Evolutionary conservation across 2,329 filamentous ascomycete species (phyloP).

Genomic region (Nigrograna mackinnonii): DNA sequence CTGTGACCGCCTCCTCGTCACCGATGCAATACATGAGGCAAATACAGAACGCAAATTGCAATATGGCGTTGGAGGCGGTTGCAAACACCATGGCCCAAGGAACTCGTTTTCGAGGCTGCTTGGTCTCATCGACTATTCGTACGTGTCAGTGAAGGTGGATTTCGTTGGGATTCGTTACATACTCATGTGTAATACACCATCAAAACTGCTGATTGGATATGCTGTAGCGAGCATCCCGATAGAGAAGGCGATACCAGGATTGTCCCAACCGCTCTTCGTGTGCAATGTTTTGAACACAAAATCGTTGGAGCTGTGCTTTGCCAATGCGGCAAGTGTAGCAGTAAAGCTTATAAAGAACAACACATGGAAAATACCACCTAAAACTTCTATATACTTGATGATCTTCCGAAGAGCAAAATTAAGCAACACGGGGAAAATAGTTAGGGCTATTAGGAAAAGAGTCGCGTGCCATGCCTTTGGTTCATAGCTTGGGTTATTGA

Average conservation of each 20-base stretch:
- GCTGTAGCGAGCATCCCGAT: constrained; percentile 38
- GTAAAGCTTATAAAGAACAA: constrained; percentile 52
- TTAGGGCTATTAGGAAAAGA: constrained; percentile 47
- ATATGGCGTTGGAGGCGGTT: constrained; percentile 42
- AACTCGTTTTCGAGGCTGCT: constrained; percentile 16
- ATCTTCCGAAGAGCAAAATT: constrained; percentile 47
- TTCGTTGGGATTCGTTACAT: background rate
- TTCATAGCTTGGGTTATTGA: constrained; percentile 40
- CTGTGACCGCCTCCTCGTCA: constrained; percentile 25
- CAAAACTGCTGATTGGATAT: constrained; percentile 43
- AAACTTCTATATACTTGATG: constrained; percentile 48
- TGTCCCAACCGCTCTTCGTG: constrained; percentile 45
- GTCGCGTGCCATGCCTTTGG: constrained; percentile 51
- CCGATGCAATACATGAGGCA: constrained; percentile 48
- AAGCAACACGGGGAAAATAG: constrained; percentile 31
- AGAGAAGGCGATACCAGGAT: constrained; percentile 42
- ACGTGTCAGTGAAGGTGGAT: background rate
- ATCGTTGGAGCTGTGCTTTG: constrained; percentile 34
- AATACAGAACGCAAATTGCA: constrained; percentile 46
- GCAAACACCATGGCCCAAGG: constrained; percentile 44
- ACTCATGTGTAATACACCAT: constrained; percentile 47
- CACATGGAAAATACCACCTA: constrained; percentile 49
- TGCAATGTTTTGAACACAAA: constrained; percentile 49
- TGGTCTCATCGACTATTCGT: constrained; percentile 17
- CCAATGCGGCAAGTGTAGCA: constrained; percentile 45